Conservation (phyloP, 2,329 filamentous ascomycete genomes). For the Colletotrichum spinosum region DNA sequence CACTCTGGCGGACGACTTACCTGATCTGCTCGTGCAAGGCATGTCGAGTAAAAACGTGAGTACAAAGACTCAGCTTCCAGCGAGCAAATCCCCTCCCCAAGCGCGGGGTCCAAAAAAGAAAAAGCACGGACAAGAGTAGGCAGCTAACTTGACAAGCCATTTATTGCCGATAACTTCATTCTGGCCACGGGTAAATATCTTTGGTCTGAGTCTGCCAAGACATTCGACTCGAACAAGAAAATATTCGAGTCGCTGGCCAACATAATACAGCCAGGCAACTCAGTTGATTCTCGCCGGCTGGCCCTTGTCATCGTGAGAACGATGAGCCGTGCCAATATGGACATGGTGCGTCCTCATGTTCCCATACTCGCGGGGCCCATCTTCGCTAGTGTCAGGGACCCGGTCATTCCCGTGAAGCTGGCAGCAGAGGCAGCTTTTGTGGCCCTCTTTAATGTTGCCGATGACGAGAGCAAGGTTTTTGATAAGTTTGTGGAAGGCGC, state of each 20-base stretch:
- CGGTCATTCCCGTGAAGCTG: slow-evolving; percentile 94
- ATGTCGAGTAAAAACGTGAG: slow-evolving; percentile 81
- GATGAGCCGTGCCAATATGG: slow-evolving; percentile 80
- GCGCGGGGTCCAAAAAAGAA: no score
- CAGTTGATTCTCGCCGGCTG: slow-evolving; percentile 86
- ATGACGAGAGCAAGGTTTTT: slow-evolving; percentile 87
- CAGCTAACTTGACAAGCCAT: slow-evolving; percentile 62
- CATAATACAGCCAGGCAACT: slow-evolving; percentile 80
- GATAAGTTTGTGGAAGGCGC: slow-evolving; percentile 87
- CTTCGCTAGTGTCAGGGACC: slow-evolving; percentile 90
- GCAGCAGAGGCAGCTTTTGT: slow-evolving; percentile 95
- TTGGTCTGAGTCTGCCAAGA: slow-evolving; percentile 74
- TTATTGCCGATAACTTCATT: slow-evolving; percentile 88
- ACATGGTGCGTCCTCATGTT: slow-evolving; percentile 85
- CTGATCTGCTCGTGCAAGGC: slow-evolving; percentile 82
- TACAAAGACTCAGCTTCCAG: slow-evolving; percentile 36
- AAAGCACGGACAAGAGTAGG: no score
- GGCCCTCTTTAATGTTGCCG: slow-evolving; percentile 88
- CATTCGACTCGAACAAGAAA: slow-evolving; percentile 81
- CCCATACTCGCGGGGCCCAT: slow-evolving; percentile 82
- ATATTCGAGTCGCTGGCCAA: slow-evolving; percentile 83
- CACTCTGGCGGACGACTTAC: slow-evolving; percentile 77
- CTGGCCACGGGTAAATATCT: slow-evolving; percentile 93
- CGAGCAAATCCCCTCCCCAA: no score
- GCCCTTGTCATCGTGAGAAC: slow-evolving; percentile 90